Base-by-base conservation (phyloP, 768 basidiomycete species). In the Serendipita sp. region DNA sequence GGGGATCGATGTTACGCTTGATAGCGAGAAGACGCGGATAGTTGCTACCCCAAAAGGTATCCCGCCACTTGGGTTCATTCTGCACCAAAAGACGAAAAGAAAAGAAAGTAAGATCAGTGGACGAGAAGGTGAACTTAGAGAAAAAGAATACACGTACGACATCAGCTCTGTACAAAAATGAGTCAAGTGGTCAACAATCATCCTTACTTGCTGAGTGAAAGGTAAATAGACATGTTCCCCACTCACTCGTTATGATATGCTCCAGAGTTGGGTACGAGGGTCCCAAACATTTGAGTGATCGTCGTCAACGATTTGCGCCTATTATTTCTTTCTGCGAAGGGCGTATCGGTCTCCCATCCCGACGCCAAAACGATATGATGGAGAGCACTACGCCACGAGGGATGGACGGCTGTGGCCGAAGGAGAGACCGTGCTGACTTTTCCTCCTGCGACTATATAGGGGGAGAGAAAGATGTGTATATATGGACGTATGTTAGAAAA, bases 61-160 rank as follows among this genome's bases (percentile, higher is more conserved):
- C 61, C 33, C 28, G n/a, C 61, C 61, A 62, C 14, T 48, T 62
- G 30, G 41, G 42, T 22, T 62, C 61, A 20, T 62, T 62, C 42
- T 62, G n/a, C n/a, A n/a, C n/a, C n/a, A n/a, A n/a, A n/a, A n/a
- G n/a, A n/a, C n/a, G n/a, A 62, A 30, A 22, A 33, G 7, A n/a
- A 7, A n/a, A 48, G n/a, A 4, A 3, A 48, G n/a, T 11, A 11
- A 42, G n/a, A n/a, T n/a, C n/a, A n/a, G n/a, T n/a, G n/a, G n/a
- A n/a, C n/a, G n/a, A n/a, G n/a, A n/a, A n/a, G n/a, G n/a, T n/a
- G n/a, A n/a, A n/a, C n/a, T n/a, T n/a, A n/a, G n/a, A n/a, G n/a
- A n/a, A n/a, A n/a, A n/a, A n/a, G n/a, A n/a, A n/a, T n/a, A n/a
- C n/a, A 31, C 53, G n/a, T 58, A 58, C 53, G 28, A 28, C 11